Evolutionary conservation across 768 basidiomycete species (phyloP).

Genomic region (Boletus speciosus): DNA sequence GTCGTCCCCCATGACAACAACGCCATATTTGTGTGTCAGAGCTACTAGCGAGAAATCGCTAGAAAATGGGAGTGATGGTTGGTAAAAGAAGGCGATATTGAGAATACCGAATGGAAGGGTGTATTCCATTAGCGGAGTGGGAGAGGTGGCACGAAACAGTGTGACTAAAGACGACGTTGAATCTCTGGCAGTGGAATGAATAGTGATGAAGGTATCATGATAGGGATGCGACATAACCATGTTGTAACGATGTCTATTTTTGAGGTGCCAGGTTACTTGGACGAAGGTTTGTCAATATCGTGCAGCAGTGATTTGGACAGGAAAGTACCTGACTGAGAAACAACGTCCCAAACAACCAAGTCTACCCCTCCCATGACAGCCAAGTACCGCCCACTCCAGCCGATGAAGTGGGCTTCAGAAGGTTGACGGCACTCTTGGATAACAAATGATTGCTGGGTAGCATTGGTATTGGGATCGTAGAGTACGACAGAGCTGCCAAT

Average conservation of each 20-base stretch:
- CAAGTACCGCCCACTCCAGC: slow-evolving; percentile 67
- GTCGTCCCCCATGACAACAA: slow-evolving; percentile 67
- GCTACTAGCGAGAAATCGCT: slow-evolving; percentile 58
- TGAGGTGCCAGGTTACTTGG: slow-evolving; percentile 60
- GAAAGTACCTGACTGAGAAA: slow-evolving; percentile 53
- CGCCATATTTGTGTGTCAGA: slow-evolving; percentile 63
- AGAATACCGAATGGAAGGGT: slow-evolving; percentile 63
- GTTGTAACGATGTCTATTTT: slow-evolving; percentile 35
- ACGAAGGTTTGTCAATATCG: background rate
- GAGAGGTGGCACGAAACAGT: slow-evolving; percentile 47
- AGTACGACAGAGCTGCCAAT: slow-evolving; percentile 65
- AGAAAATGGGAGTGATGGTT: slow-evolving; percentile 31
- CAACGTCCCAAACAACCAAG: slow-evolving; percentile 70
- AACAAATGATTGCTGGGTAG: slow-evolving; percentile 56
- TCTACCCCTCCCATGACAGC: slow-evolving; percentile 47
- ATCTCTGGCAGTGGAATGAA: slow-evolving; percentile 38
- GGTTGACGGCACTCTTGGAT: slow-evolving; percentile 49
- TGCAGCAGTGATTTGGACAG: background rate
- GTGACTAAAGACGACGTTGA: slow-evolving; percentile 39
- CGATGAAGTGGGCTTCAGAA: slow-evolving; percentile 60
- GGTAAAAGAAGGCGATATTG: slow-evolving; percentile 40
- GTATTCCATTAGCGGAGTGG: slow-evolving; percentile 41
- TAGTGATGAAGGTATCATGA: slow-evolving; percentile 57
- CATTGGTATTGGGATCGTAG: slow-evolving; percentile 66
- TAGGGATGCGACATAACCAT: slow-evolving; percentile 53